Evolutionary conservation across 768 basidiomycete species (phyloP).

Genomic region (Termitomyces heimii): DNA sequence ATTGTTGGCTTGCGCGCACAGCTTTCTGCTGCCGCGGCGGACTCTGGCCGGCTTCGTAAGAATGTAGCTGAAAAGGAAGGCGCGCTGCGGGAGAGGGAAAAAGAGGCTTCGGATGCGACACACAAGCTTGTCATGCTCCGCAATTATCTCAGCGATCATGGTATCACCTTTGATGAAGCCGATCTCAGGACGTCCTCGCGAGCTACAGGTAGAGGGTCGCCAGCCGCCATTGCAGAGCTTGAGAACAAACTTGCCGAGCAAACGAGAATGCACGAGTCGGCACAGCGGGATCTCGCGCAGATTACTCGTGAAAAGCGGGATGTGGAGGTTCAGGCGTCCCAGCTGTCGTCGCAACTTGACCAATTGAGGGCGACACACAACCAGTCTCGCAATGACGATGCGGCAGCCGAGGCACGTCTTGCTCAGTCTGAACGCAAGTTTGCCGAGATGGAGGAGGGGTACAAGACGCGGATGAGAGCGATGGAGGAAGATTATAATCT

Average conservation of each 20-base stretch:
- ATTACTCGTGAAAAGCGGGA: constrained; percentile 65
- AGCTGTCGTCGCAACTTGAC: constrained; percentile 63
- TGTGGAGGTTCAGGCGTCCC: constrained; percentile 61
- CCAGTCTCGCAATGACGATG: constrained; percentile 29
- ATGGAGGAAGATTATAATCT: constrained; percentile 95
- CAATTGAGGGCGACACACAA: constrained; percentile 54
- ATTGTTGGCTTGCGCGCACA: constrained; percentile 69
- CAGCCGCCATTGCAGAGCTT: constrained; percentile 56
- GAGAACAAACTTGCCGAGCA: constrained; percentile 75
- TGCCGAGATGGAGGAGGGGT: constrained; percentile 71
- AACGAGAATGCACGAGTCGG: constrained; percentile 62
- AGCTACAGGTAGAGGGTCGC: constrained; percentile 31
- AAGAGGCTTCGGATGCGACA: constrained; percentile 62
- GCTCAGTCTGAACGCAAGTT: constrained; percentile 73
- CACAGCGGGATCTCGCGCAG: constrained; percentile 71
- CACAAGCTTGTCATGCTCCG: constrained; percentile 77
- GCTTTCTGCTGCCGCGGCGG: constrained; percentile 60
- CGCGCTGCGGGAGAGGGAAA: constrained; percentile 55
- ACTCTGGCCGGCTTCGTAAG: constrained; percentile 64
- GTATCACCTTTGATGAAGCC: constrained; percentile 73
- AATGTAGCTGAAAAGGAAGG: constrained; percentile 63
- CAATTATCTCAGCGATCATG: constrained; percentile 84
- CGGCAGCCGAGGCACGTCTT: constrained; percentile 32
- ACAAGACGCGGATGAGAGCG: constrained; percentile 77
- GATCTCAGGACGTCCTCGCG: constrained; percentile 44